Evolutionary conservation across 1,284 basidiomycete species (phyloP), one percentile per base, ranked within the genome.

Genomic region (Heterobasidion annosum): DNA sequence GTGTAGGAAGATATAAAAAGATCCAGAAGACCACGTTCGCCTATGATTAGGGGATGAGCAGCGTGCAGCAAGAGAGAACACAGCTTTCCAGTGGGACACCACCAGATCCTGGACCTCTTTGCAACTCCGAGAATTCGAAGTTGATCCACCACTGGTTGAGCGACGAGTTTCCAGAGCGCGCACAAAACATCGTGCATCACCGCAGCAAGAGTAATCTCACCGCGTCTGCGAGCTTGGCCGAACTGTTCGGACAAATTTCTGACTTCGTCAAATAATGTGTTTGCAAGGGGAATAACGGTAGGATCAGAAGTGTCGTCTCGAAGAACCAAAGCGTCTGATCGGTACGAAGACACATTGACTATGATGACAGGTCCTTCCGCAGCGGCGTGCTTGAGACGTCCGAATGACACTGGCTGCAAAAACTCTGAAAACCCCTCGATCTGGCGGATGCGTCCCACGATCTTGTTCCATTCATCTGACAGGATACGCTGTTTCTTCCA

Each of bases 51-150:
- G 2, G 63, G 61, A 8, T 67, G 65, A 8, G 73, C 73, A 1
- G 72, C 72, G 35, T 76, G 74, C 1, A 76, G 56, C 2, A 75
- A 75, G 12, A 76, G 55, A 12, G 61, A 59, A 15, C 67, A 59
- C 34, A 75, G 60, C 4, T 51, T 46, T 0, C 65, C 65, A 0
- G 70, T 71, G 1, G 71, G 72, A 53, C 72, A 76, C 74, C 75
- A 77, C 72, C 74, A 76, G 13, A 77, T 62, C 9, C 69, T 67
- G 1, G 70, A 66, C 13, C 65, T 58, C 15, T 48, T 49, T 0
- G 55, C 50, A 3, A 57, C 50, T 18, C 43, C 52, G 5, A 64
- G 51, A 5, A 50, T 19, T 3, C 48, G 19, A 1, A 73, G 33
- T 42, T 53, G 55, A 32, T 62, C 57, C 12, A 67, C 54, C n/a